Percentiles rank a stretch among this genome's conserved stretches.
Conservation (phyloP, 192 early-diverging fungal species). For the Neocallimastix lanati region DNA sequence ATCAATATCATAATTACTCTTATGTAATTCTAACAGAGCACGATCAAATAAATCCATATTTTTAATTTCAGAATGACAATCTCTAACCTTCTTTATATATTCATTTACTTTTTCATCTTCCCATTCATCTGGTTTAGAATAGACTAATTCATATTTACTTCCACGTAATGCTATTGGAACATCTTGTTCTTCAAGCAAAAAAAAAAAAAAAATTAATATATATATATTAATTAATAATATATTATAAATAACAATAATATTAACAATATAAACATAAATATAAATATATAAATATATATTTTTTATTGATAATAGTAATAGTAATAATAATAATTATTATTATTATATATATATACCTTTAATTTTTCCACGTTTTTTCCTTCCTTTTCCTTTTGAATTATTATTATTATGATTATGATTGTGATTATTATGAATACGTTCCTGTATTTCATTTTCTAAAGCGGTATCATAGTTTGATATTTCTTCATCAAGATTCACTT, state of each 20-base stretch:
- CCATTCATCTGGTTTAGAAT: not conserved
- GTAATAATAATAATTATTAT: no score
- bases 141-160: not conserved
- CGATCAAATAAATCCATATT: constrained; percentile 2
- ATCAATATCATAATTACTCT: constrained; percentile 28
- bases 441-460: not conserved
- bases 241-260: no score
- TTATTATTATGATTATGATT: not conserved
- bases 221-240: no score
- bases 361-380: not conserved
- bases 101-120: not conserved
- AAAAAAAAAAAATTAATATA: no score
- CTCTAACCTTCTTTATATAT: not conserved
- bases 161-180: not conserved
- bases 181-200: not conserved
- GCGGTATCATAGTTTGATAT: not conserved
- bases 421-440: not conserved
- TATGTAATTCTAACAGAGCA: constrained; percentile 29
- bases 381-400: not conserved
- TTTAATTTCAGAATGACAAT: not conserved
- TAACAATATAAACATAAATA: no score
- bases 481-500: not conserved
- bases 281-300: no score
- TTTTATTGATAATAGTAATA: no score
- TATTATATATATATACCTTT: not conserved